Conservation (phyloP, 2,329 filamentous ascomycete genomes). For the Ophiocordyceps camponoti-floridani region DNA sequence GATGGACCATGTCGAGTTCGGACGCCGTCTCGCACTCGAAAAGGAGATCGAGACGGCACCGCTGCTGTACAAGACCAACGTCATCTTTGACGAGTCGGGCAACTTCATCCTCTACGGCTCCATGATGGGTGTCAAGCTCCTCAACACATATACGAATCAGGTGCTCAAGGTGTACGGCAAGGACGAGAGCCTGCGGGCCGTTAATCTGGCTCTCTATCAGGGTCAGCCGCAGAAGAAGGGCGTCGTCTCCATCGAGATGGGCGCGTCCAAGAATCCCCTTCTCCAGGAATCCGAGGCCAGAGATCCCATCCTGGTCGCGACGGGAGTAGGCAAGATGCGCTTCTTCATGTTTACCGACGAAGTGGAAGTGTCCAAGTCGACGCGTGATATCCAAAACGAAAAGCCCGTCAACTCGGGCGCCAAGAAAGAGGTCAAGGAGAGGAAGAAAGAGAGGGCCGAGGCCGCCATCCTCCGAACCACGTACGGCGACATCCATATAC, state of each 20-base stretch:
- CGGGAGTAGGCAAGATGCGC: slow-evolving; percentile 69
- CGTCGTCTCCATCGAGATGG: slow-evolving; percentile 90
- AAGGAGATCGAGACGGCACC: slow-evolving; percentile 60
- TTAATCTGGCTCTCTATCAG: slow-evolving; percentile 80
- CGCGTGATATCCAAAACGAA: slow-evolving; percentile 87
- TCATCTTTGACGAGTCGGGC: slow-evolving; percentile 90
- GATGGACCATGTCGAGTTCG: slow-evolving; percentile 82
- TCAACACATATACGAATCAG: slow-evolving; percentile 90
- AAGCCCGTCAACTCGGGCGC: slow-evolving; percentile 50
- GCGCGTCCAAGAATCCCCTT: slow-evolving; percentile 81
- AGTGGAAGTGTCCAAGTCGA: slow-evolving; percentile 61
- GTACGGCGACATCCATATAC: slow-evolving; percentile 83
- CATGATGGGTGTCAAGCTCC: slow-evolving; percentile 78
- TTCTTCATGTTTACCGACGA: slow-evolving; percentile 99
- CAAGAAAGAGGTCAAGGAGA: slow-evolving; percentile 32
- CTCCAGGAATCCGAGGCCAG: slow-evolving; percentile 80
- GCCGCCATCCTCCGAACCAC: slow-evolving; percentile 81
- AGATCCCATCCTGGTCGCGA: slow-evolving; percentile 76
- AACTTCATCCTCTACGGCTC: slow-evolving; percentile 93
- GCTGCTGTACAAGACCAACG: slow-evolving; percentile 55
- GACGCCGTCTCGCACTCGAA: slow-evolving; percentile 70
- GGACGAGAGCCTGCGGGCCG: slow-evolving; percentile 71
- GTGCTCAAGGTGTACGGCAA: slow-evolving; percentile 80
- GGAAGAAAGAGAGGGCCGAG: slow-evolving; percentile 54
- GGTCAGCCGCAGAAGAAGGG: slow-evolving; percentile 90